phyloP scores from a whole-genome alignment of 257 asterid species.

The Solanum ossicruentum region DNA sequence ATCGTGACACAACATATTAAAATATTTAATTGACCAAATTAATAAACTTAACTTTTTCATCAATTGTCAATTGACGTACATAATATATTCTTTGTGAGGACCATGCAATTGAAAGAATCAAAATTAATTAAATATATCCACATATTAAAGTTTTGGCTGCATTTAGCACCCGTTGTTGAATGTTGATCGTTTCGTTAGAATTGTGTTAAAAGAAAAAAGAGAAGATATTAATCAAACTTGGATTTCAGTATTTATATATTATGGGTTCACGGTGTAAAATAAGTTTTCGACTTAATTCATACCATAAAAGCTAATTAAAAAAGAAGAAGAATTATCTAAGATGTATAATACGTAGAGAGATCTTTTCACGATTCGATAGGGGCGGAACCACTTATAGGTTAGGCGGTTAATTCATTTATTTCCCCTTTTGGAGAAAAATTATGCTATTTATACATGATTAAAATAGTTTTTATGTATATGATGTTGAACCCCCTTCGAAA shows the following conservation, averaged over 20 bases:
- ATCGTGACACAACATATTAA: background rate
- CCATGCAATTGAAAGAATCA: background rate
- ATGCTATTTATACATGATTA: too few species aligned
- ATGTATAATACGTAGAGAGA: too few species aligned
- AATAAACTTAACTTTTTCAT: background rate
- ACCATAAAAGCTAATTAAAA: background rate
- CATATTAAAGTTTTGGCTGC: background rate
- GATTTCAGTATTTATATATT: background rate
- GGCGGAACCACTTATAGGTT: too few species aligned
- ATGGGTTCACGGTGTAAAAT: background rate
- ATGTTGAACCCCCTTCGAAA: too few species aligned
- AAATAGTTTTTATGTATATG: too few species aligned
- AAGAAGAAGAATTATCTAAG: background rate
- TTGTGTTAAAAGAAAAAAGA: background rate
- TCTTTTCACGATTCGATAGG: background rate
- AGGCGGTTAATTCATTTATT: too few species aligned
- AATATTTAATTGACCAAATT: background rate
- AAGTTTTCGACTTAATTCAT: background rate
- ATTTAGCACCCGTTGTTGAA: background rate
- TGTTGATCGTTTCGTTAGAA: background rate
- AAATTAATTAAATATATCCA: background rate
- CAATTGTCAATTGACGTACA: background rate
- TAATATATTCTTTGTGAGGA: background rate
- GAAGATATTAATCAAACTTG: background rate
- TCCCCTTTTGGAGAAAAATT: too few species aligned